Evolutionary conservation across 257 asterid species (phyloP), one percentile per base, ranked within the genome.

Genomic region (Lycium barbarum): DNA sequence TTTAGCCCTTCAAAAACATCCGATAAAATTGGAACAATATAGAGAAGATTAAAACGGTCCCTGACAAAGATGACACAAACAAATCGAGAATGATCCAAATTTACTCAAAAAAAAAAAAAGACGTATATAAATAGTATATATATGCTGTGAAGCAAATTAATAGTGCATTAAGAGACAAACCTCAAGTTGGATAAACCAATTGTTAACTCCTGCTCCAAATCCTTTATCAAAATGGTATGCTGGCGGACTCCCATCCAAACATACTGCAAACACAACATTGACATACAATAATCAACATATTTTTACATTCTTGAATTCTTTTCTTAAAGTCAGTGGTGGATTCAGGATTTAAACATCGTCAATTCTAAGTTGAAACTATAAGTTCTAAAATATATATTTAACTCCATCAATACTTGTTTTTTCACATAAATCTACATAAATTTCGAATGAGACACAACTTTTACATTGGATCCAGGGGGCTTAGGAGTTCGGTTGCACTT

Each of bases 121-220:
- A n/a, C n/a, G n/a, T 6, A n/a, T n/a, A n/a, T n/a, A n/a, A n/a
- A n/a, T n/a, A n/a, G n/a, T n/a, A n/a, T n/a, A n/a, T n/a, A n/a
- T n/a, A n/a, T n/a, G n/a, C n/a, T n/a, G n/a, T n/a, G n/a, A n/a
- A 35, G 66, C 67, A 80, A 36, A 59, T 17, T 58, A 15, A 40
- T 15, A 38, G 4, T 18, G 22, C 20, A 45, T 5, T 43, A 54
- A 20, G 78, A 38, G 17, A 62, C 74, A 2, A 67, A 83, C 85
- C 85, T 83, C 85, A 83, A 83, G 62, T 49, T 83, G 85, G 80
- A 83, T 67, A 49, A n/a, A n/a, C n/a, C n/a, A n/a, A n/a, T n/a
- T n/a, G n/a, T n/a, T n/a, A n/a, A n/a, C n/a, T n/a, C n/a, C n/a
- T n/a, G n/a, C n/a, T n/a, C n/a, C n/a, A n/a, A n/a, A n/a, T n/a